Percentiles rank a stretch among this genome's conserved stretches.
phyloP scores from a whole-genome alignment of 2,329 filamentous ascomycete genomes.

The Phymatotrichopsis omnivora region DNA sequence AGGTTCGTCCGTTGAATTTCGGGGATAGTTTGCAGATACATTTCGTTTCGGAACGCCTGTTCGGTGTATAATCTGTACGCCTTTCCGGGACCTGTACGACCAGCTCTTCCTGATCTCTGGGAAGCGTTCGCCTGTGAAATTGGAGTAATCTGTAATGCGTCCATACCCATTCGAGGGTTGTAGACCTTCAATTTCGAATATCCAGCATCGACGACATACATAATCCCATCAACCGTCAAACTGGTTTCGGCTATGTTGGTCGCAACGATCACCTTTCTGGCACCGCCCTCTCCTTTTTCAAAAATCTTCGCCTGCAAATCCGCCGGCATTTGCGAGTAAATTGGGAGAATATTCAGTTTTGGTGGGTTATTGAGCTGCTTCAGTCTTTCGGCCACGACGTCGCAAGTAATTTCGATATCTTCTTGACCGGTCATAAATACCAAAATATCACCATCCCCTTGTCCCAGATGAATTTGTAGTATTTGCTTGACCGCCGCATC shows the following conservation, averaged over 20 bases:
- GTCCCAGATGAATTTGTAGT: slow-evolving; percentile 88
- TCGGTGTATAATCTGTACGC: slow-evolving; percentile 92
- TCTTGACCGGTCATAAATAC: slow-evolving; percentile 99
- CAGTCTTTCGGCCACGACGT: slow-evolving; percentile 77
- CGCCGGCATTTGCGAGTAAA: slow-evolving; percentile 99
- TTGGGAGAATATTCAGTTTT: slow-evolving; percentile 86
- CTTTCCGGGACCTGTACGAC: slow-evolving; percentile 88
- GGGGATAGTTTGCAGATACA: slow-evolving; percentile 93
- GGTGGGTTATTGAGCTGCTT: slow-evolving; percentile 87
- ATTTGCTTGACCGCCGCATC: slow-evolving; percentile 95
- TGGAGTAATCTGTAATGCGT: slow-evolving; percentile 92
- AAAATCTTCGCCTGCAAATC: slow-evolving; percentile 98
- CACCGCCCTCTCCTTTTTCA: slow-evolving; percentile 76
- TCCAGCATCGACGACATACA: slow-evolving; percentile 94
- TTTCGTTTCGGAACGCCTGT: slow-evolving; percentile 85
- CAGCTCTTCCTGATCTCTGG: slow-evolving; percentile 85
- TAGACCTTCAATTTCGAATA: slow-evolving; percentile 98
- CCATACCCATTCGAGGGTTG: slow-evolving; percentile 98
- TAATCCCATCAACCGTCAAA: slow-evolving; percentile 95
- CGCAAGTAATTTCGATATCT: slow-evolving; percentile 94
- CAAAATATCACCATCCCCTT: slow-evolving; percentile 83
- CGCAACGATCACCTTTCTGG: slow-evolving; percentile 93
- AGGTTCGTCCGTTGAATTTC: slow-evolving; percentile 97
- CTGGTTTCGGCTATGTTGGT: slow-evolving; percentile 98
- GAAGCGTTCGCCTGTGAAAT: slow-evolving; percentile 95